Evolutionary conservation across 2,329 filamentous ascomycete genomes (phyloP).

Genomic region (Elsinoe australis): DNA sequence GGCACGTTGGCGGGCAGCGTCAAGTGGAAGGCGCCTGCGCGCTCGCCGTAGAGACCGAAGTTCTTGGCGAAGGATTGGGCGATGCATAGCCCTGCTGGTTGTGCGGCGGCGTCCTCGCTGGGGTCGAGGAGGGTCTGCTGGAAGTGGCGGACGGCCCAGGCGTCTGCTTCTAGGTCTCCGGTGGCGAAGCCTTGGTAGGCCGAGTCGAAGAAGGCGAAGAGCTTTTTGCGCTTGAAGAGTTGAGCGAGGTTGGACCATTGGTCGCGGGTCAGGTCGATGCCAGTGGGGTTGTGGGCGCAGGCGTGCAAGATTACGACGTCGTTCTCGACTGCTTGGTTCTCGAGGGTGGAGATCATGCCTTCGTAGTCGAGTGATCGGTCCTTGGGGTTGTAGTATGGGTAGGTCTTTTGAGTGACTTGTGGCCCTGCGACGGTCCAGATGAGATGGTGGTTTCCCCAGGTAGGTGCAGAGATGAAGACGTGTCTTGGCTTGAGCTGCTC

Average conservation of each 20-base stretch:
- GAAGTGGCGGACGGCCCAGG: too few species aligned
- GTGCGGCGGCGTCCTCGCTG: too few species aligned
- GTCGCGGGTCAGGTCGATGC: constrained; percentile 34
- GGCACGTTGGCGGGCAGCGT: constrained; percentile 58
- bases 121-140: too few species aligned
- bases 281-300: constrained; percentile 46
- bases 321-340: constrained; percentile 61
- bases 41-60: constrained; percentile 79
- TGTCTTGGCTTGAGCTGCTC: constrained; percentile 69
- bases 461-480: constrained; percentile 88
- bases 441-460: constrained; percentile 98
- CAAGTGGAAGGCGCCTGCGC: constrained; percentile 86
- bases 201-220: constrained; percentile 32
- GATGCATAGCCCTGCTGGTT: constrained; percentile 32
- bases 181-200: constrained; percentile 26
- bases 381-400: constrained; percentile 87
- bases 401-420: constrained; percentile 64
- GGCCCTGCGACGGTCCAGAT: constrained; percentile 90
- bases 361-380: constrained; percentile 89
- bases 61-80: constrained; percentile 43
- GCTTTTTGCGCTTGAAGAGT: too few species aligned
- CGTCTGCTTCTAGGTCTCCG: too few species aligned
- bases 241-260: constrained; percentile 30
- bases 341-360: constrained; percentile 81
- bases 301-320: constrained; percentile 30